phyloP scores from a whole-genome alignment of 495 filamentous ascomycete genomes.

The Antarctomyces pellizariae region DNA sequence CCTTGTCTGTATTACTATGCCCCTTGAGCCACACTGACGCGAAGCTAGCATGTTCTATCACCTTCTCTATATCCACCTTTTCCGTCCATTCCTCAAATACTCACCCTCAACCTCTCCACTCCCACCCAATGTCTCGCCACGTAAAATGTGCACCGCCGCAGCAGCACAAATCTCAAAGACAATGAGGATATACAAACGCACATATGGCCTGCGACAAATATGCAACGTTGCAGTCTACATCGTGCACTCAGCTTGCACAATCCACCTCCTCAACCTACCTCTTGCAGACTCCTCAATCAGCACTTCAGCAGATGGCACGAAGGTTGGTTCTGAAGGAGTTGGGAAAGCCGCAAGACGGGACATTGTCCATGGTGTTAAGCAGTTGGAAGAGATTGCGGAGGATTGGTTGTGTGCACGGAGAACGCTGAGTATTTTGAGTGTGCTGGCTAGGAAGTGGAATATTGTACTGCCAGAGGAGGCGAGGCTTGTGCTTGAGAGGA shows the following conservation, averaged over 20 bases:
- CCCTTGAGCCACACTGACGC: conserved; percentile 12
- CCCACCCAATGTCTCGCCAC: conserved; percentile 69
- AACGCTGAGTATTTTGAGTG: conserved; percentile 62
- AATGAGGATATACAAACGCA: conserved; percentile 77
- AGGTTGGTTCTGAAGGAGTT: too few relatives aligned
- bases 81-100: conserved; percentile 89
- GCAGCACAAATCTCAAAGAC: conserved; percentile 76
- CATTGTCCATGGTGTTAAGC: conserved; percentile 71
- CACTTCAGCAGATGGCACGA: too few relatives aligned
- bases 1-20: conserved; percentile 1
- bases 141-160: conserved; percentile 74
- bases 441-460: conserved; percentile 73
- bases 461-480: conserved; percentile 75
- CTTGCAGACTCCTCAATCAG: too few relatives aligned
- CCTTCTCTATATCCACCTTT: conserved; percentile 87
- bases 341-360: conserved; percentile 77
- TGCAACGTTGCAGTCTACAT: conserved; percentile 94
- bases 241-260: conserved; percentile 74
- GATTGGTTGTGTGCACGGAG: conserved; percentile 79
- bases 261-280: conserved; percentile 80
- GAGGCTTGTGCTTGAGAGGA: conserved; percentile 39
- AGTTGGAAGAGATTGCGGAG: conserved; percentile 89
- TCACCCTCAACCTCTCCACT: conserved; percentile 56
- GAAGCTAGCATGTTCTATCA: conserved; percentile 78
- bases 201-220: conserved; percentile 76